Percentiles rank a stretch among this genome's conserved stretches.
These are phyloP conservation scores for Diaporthe eres DNA, from an alignment of 2,329 filamentous ascomycete species.

Conservation along the genomic window DNA sequence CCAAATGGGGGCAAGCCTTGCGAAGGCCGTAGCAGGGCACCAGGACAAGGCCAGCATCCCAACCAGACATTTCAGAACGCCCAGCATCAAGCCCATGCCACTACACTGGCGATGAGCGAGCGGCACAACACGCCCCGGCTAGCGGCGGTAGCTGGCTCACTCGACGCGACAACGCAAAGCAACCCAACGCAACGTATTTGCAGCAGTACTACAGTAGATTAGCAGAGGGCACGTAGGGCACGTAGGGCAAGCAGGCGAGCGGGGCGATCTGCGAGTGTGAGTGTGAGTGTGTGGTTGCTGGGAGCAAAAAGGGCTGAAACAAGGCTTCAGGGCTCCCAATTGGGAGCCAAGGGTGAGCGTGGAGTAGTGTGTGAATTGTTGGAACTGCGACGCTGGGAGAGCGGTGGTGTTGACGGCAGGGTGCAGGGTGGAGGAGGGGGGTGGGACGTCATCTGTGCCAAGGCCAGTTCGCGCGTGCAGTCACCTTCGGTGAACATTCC, in stretches of 20 bases:
- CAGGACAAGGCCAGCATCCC: not conserved
- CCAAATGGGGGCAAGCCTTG: conserved; percentile 15
- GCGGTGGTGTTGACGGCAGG: conserved; percentile 1
- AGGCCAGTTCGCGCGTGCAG: not conserved
- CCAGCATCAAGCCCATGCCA: not conserved
- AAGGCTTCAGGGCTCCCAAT: conserved; percentile 11
- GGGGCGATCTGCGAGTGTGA: not conserved
- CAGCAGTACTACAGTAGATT: not conserved
- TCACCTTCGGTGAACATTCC: not conserved
- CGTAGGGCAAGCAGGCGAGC: not conserved
- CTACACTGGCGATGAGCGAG: not conserved
- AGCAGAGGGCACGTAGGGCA: not conserved
- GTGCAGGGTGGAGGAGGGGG: not conserved
- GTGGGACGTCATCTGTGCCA: conserved; percentile 19
- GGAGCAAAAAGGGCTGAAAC: conserved; percentile 24
- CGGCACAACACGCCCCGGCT: not conserved
- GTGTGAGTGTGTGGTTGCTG: conserved; percentile 12
- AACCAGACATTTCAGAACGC: not conserved
- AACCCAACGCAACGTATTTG: not conserved
- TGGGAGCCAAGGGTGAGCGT: not conserved
- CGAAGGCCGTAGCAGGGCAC: conserved; percentile 1
- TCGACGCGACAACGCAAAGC: not conserved
- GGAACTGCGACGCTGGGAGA: conserved; percentile 13
- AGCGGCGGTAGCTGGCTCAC: not conserved
- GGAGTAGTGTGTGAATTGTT: not conserved